phyloP scores from a whole-genome alignment of 768 basidiomycete genomes.

The Lactifluus piperatus region DNA sequence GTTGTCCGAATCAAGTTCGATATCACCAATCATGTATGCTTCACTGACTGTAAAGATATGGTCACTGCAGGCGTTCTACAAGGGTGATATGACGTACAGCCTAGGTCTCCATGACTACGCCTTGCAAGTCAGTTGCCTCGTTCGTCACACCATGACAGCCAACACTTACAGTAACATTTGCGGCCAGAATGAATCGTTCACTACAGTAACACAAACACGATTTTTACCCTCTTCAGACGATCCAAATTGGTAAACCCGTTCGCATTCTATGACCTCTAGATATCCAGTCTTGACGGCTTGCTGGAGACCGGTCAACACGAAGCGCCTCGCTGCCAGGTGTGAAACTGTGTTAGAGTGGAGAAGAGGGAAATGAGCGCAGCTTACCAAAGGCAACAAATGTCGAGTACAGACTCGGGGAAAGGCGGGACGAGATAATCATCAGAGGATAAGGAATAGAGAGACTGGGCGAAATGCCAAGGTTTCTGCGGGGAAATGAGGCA shows the following conservation, averaged over 20 bases:
- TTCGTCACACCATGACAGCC: background rate
- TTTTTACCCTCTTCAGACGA: constrained; percentile 1
- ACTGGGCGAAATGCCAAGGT: no score
- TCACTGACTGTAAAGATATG: constrained; percentile 27
- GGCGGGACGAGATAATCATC: no score
- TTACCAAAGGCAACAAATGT: constrained; percentile 9
- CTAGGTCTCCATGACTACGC: constrained; percentile 28
- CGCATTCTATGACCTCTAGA: constrained; percentile 26
- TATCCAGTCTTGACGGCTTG: constrained; percentile 22
- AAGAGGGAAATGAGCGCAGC: background rate
- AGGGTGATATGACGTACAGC: constrained; percentile 22
- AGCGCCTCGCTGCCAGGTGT: constrained; percentile 22
- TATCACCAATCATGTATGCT: constrained; percentile 30
- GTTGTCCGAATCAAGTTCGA: constrained; percentile 24
- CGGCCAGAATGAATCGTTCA: constrained; percentile 29
- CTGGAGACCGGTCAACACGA: constrained; percentile 24
- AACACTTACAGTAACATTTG: constrained; percentile 27
- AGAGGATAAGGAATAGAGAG: no score
- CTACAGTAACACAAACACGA: constrained; percentile 23
- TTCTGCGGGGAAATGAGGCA: no score
- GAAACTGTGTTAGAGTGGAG: background rate
- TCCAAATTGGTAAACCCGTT: constrained; percentile 24
- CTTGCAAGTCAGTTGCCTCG: background rate
- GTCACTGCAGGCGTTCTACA: background rate
- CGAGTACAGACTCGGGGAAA: background rate